Evolutionary conservation across 2,329 filamentous ascomycete species (phyloP).

Genomic region (Aspergillus intermedius): DNA sequence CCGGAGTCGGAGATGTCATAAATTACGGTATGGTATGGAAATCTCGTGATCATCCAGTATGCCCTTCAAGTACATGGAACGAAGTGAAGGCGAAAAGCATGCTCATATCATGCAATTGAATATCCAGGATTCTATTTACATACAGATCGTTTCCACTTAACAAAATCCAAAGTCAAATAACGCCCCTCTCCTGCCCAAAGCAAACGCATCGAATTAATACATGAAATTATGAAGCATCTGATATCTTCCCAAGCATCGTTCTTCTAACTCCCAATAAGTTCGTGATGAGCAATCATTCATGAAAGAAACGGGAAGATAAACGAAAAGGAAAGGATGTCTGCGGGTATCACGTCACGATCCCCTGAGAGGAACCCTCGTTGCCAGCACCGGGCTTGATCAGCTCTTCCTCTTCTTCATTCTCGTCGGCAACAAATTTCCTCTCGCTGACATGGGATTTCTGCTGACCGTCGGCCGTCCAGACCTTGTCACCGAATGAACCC

Average conservation of each 20-base stretch:
- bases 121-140: constrained; percentile 23
- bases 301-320: not conserved
- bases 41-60: not conserved
- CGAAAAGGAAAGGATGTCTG: not conserved
- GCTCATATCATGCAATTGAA: constrained; percentile 1
- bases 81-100: not conserved
- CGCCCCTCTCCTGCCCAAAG: constrained; percentile 21
- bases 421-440: constrained; percentile 70
- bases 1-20: not conserved
- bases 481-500: constrained; percentile 77
- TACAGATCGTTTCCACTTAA: constrained; percentile 11
- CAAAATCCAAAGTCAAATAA: constrained; percentile 11
- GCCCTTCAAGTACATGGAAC: not conserved
- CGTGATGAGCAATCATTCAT: too few relatives aligned
- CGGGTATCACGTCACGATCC: constrained; percentile 24
- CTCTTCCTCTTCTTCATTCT: constrained; percentile 56
- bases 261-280: not conserved
- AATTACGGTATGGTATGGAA: constrained; percentile 2
- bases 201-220: constrained; percentile 19
- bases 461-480: constrained; percentile 65
- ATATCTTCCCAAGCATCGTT: constrained; percentile 1
- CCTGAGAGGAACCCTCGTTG: constrained; percentile 20
- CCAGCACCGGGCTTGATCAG: constrained; percentile 57
- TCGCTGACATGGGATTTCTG: constrained; percentile 70
- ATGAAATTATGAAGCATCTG: constrained; percentile 9